phyloP scores from a whole-genome alignment of 2,329 filamentous ascomycete species.

The Drechslerella stenobrocha region DNA sequence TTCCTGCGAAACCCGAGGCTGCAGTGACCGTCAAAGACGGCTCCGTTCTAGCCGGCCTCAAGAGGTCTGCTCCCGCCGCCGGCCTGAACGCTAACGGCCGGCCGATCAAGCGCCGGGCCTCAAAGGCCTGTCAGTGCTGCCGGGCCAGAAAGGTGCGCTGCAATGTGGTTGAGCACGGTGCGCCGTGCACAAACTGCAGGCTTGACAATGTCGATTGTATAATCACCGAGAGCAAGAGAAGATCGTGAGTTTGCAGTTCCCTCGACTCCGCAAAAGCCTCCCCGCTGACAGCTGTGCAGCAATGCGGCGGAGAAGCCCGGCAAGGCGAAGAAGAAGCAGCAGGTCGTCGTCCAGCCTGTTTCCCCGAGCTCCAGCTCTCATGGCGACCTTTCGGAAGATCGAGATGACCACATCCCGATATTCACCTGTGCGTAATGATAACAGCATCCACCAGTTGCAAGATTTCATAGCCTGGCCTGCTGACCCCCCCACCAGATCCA shows the following conservation, averaged over 20 bases:
- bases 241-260: conserved; percentile 68
- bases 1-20: conserved; percentile 15
- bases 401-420: conserved; percentile 43
- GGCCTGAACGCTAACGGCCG: conserved; percentile 61
- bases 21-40: conserved; percentile 8
- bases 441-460: not conserved
- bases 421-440: conserved; percentile 29
- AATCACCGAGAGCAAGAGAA: conserved; percentile 78
- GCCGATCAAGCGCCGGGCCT: conserved; percentile 79
- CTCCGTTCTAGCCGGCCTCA: conserved; percentile 53
- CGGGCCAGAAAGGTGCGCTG: conserved; percentile 87
- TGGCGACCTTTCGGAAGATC: conserved; percentile 38
- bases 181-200: conserved; percentile 84
- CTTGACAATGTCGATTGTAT: conserved; percentile 77
- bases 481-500: conserved; percentile 24
- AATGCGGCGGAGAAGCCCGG: conserved; percentile 42
- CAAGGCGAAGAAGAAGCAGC: conserved; percentile 46
- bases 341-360: conserved; percentile 42
- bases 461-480: not conserved
- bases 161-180: conserved; percentile 84
- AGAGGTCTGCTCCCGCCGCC: conserved; percentile 64
- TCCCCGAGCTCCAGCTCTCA: conserved; percentile 45
- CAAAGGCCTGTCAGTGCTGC: conserved; percentile 86
- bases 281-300: conserved; percentile 16
- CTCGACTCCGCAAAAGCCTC: not conserved